phyloP scores from a whole-genome alignment of 192 early-diverging fungal species.

The Podila clonocystis region DNA sequence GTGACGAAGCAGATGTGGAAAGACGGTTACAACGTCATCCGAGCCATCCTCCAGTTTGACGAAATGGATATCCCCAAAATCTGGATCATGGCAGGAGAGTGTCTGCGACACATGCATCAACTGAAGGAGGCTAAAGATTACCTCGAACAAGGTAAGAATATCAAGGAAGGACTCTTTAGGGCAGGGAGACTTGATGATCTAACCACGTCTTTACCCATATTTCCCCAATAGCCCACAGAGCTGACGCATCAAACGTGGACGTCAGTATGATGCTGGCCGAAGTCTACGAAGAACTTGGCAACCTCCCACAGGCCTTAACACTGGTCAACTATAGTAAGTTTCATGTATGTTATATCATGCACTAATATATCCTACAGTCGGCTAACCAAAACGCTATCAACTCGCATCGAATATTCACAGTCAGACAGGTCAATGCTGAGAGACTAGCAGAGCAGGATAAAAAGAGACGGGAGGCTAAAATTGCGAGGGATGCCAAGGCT shows the following conservation, averaged over 20 bases:
- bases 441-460: slow-evolving; percentile 22
- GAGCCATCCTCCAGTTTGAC: slow-evolving; percentile 55
- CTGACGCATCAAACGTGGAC: slow-evolving; percentile 70
- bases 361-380: background rate
- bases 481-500: slow-evolving; percentile 16
- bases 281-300: slow-evolving; percentile 78
- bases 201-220: background rate
- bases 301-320: slow-evolving; percentile 59
- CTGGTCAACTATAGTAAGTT: slow-evolving; percentile 58
- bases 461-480: slow-evolving; percentile 20
- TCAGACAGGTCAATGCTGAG: slow-evolving; percentile 32
- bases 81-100: slow-evolving; percentile 52
- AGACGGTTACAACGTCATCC: slow-evolving; percentile 70
- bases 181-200: too few species aligned
- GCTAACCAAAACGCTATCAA: too few species aligned
- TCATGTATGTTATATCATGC: background rate
- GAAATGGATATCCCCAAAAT: slow-evolving; percentile 50
- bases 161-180: too few species aligned
- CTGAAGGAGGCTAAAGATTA: slow-evolving; percentile 42
- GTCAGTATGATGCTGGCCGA: slow-evolving; percentile 74
- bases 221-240: slow-evolving; percentile 57
- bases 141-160: slow-evolving; percentile 34
- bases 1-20: slow-evolving; percentile 69
- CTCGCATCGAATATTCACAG: background rate
- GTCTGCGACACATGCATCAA: slow-evolving; percentile 39